Evolutionary conservation across 495 filamentous ascomycete genomes (phyloP), one percentile per base, ranked within the genome.

Genomic region (Xylaria castorea): DNA sequence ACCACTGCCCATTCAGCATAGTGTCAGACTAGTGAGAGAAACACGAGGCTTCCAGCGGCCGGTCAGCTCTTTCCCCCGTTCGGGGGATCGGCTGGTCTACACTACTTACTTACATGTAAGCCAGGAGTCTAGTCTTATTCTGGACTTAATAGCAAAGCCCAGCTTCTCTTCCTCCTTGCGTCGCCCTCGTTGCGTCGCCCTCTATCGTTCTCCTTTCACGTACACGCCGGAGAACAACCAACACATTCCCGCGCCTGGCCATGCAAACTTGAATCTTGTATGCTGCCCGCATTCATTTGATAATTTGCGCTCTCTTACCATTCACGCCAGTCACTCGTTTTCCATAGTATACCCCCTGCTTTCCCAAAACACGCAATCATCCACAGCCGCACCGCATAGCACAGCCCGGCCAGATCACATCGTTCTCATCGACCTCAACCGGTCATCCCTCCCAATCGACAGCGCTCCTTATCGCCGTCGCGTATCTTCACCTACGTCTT

Each of bases 21-120:
- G 20, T 5, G 1, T 30, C 22, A 55, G 36, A 27, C 1, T 20
- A 20, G 34, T 44, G 22, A n/a, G 42, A 30, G 20, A 70, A 70
- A 70, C 68, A 70, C 68, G 68, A 70, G 58, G 68, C 68, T 63
- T 63, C 55, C 18, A 70, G 67, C 42, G 58, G 68, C 68, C 53
- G 68, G 57, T 42, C 57, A 70, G 68, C 68, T 63, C 50, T 46
- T 69, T 69, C 55, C n/a, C 30, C 62, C 62, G n/a, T 50, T 48
- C 34, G 58, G 25, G 4, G 57, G 57, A 58, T 34, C 58, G 32
- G 58, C 58, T 20, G 27, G 53, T 30, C 14, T 25, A 18, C n/a
- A 14, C 32, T 4, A 32, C 1, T n/a, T n/a, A n/a, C n/a, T n/a
- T n/a, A n/a, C n/a, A n/a, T n/a, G n/a, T n/a, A n/a, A n/a, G 5